Evolutionary conservation across 2,329 filamentous ascomycete species (phyloP).

Genomic region (Penicillium rolfsii): DNA sequence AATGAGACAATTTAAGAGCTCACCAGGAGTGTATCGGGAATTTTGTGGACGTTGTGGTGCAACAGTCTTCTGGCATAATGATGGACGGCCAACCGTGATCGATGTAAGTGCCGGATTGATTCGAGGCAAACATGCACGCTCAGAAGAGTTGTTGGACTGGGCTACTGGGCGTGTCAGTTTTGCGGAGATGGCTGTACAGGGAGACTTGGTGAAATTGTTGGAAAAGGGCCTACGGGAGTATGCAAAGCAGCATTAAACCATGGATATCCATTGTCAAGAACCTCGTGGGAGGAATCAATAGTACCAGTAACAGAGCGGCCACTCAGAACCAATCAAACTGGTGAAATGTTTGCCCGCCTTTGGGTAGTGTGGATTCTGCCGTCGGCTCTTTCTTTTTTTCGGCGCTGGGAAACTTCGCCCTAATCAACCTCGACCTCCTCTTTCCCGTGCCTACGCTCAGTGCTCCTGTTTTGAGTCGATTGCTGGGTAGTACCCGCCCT

Average conservation of each 20-base stretch:
- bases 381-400: conserved; percentile 18
- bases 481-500: neutral
- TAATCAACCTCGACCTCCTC: neutral
- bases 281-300: neutral
- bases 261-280: no score
- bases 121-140: conserved; percentile 55
- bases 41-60: conserved; percentile 68
- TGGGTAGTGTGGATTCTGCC: conserved; percentile 4
- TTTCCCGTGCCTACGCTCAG: neutral
- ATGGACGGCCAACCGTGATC: conserved; percentile 58
- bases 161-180: conserved; percentile 62
- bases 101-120: conserved; percentile 68
- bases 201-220: conserved; percentile 34
- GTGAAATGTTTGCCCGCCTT: neutral
- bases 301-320: neutral
- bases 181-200: conserved; percentile 55
- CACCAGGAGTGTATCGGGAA: conserved; percentile 57
- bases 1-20: conserved; percentile 59
- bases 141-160: conserved; percentile 66
- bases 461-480: neutral
- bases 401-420: neutral
- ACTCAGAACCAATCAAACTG: neutral
- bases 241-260: neutral
- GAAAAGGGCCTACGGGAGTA: conserved; percentile 27
- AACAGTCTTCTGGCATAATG: conserved; percentile 65